These are phyloP conservation scores for Cladosporium austrohemisphaericum DNA, from an alignment of 2,329 filamentous ascomycete species.

Conservation along the genomic window DNA sequence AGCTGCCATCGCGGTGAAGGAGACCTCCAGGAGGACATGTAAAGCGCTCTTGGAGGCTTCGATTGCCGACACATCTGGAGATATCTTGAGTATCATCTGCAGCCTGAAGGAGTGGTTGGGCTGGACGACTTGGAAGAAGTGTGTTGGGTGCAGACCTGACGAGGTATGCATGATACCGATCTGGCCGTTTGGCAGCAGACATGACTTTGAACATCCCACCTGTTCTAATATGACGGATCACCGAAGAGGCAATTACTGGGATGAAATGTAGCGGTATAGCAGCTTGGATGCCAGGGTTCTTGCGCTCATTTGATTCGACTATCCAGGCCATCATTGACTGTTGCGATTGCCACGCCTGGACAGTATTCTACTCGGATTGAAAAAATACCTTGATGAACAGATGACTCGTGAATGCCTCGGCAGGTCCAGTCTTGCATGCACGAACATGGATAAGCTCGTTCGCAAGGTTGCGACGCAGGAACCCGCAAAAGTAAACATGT, in stretches of 20 bases:
- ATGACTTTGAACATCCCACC: constrained; percentile 52
- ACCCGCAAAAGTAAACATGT: too few relatives aligned
- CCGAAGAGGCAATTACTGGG: background rate
- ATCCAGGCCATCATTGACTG: too few relatives aligned
- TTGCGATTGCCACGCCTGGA: too few relatives aligned
- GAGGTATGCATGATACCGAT: constrained; percentile 62
- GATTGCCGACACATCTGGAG: background rate
- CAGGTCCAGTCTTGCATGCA: too few relatives aligned
- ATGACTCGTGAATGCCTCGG: too few relatives aligned
- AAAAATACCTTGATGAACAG: too few relatives aligned
- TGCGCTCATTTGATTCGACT: too few relatives aligned
- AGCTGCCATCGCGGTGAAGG: background rate
- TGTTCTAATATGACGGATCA: background rate
- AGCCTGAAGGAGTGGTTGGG: constrained; percentile 43
- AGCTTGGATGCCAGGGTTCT: too few relatives aligned
- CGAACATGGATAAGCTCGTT: too few relatives aligned
- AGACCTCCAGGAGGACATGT: background rate
- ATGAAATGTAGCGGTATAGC: background rate
- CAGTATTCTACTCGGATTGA: too few relatives aligned
- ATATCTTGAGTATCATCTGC: background rate
- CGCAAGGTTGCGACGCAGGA: too few relatives aligned
- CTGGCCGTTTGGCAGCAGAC: constrained; percentile 55
- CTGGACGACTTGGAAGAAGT: constrained; percentile 60
- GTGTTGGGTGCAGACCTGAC: constrained; percentile 49
- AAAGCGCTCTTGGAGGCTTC: background rate